These are phyloP conservation scores for Colletotrichum godetiae DNA, from an alignment of 2,329 filamentous ascomycete genomes.

Conservation along the genomic window DNA sequence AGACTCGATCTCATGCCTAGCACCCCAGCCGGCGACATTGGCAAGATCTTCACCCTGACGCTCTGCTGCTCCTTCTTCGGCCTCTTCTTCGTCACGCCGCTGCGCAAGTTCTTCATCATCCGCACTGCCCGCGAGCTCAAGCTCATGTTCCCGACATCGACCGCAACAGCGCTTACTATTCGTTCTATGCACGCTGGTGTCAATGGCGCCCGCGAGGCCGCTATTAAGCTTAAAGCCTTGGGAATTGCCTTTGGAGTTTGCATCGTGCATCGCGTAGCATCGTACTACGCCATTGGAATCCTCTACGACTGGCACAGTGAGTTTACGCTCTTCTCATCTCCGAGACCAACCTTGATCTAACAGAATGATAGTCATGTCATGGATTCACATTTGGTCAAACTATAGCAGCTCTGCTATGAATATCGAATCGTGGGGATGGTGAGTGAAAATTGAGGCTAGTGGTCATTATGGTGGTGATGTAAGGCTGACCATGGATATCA, in stretches of 20 bases:
- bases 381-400: conserved; percentile 66
- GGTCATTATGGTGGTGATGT: background rate
- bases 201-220: conserved; percentile 61
- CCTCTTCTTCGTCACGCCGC: conserved; percentile 70
- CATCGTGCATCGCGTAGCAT: conserved; percentile 64
- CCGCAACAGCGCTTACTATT: conserved; percentile 71
- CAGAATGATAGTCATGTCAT: conserved; percentile 50
- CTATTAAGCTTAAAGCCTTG: conserved; percentile 68
- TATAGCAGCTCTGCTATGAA: conserved; percentile 62
- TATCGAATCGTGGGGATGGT: conserved; percentile 71
- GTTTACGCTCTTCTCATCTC: too few species aligned
- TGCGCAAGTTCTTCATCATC: conserved; percentile 77
- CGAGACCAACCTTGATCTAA: too few species aligned
- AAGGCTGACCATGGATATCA: background rate
- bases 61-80: conserved; percentile 73
- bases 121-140: conserved; percentile 70
- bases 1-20: conserved; percentile 61
- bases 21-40: conserved; percentile 65
- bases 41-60: conserved; percentile 69
- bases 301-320: conserved; percentile 66
- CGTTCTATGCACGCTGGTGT: conserved; percentile 70
- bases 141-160: conserved; percentile 69
- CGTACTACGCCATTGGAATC: conserved; percentile 69
- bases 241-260: conserved; percentile 61
- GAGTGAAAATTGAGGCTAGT: background rate